phyloP scores from a whole-genome alignment of 306 rosid species.

The Chamaecrista fasciculata region DNA sequence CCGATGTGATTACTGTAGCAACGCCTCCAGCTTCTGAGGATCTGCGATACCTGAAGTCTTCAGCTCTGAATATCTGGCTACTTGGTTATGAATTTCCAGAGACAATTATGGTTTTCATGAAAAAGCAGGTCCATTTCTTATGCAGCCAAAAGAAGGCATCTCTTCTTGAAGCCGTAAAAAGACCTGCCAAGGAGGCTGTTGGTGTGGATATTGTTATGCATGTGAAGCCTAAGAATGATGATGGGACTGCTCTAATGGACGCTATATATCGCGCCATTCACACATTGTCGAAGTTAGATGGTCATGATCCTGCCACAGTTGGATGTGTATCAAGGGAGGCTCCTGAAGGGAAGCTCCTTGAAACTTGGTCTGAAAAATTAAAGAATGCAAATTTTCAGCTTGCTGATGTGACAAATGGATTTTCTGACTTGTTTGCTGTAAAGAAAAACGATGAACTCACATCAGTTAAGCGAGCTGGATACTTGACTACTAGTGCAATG shows the following conservation, averaged over 20 bases:
- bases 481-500: slow-evolving; percentile 51
- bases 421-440: slow-evolving; percentile 51
- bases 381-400: slow-evolving; percentile 43
- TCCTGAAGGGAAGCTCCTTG: slow-evolving; percentile 66
- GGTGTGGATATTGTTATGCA: slow-evolving; percentile 61
- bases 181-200: slow-evolving; percentile 54
- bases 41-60: slow-evolving; percentile 64
- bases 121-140: slow-evolving; percentile 66
- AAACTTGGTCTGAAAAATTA: slow-evolving; percentile 61
- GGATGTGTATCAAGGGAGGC: slow-evolving; percentile 60
- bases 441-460: slow-evolving; percentile 55
- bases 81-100: slow-evolving; percentile 71
- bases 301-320: slow-evolving; percentile 38
- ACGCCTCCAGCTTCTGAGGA: slow-evolving; percentile 67
- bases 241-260: slow-evolving; percentile 56
- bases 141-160: slow-evolving; percentile 69
- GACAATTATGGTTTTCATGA: slow-evolving; percentile 61
- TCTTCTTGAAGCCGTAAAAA: slow-evolving; percentile 52
- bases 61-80: slow-evolving; percentile 63
- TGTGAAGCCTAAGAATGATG: slow-evolving; percentile 57
- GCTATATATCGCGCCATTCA: slow-evolving; percentile 45
- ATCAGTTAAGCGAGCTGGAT: slow-evolving; percentile 58
- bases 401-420: slow-evolving; percentile 53
- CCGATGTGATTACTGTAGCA: slow-evolving; percentile 41
- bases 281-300: slow-evolving; percentile 43